Conservation (phyloP, 768 basidiomycete species). For the Mycena belliarum region DNA sequence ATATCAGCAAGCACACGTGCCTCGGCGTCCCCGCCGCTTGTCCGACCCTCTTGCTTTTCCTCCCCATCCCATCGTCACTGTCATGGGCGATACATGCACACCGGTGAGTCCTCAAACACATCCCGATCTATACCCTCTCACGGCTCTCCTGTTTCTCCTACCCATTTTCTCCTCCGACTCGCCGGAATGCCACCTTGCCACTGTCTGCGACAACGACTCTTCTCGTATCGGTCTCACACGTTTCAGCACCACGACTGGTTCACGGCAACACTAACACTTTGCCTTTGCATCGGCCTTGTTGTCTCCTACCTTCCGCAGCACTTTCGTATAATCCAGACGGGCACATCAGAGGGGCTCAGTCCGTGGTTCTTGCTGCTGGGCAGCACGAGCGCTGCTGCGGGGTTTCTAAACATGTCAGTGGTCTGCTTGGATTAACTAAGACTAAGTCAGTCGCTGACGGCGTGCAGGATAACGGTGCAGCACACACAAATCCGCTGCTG, state of each 20-base stretch:
- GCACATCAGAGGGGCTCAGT: constrained; percentile 87
- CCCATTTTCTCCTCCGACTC: background rate
- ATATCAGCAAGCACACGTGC: too few relatives aligned
- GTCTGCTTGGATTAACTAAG: too few relatives aligned
- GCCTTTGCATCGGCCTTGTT: constrained; percentile 71
- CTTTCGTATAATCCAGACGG: constrained; percentile 72
- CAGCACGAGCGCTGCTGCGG: constrained; percentile 78
- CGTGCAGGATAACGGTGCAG: too few relatives aligned
- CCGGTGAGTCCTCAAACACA: background rate
- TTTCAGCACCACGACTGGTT: constrained; percentile 72
- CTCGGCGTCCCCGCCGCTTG: too few relatives aligned
- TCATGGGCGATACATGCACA: constrained; percentile 15
- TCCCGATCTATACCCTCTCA: background rate
- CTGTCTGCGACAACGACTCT: background rate
- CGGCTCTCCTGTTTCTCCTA: background rate
- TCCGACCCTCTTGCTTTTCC: too few relatives aligned
- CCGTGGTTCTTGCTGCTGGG: constrained; percentile 92
- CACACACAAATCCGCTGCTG: constrained; percentile 86
- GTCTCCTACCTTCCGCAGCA: constrained; percentile 90
- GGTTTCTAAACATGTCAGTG: constrained; percentile 67
- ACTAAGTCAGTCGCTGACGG: too few relatives aligned
- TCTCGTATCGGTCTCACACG: background rate
- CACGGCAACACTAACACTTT: constrained; percentile 60
- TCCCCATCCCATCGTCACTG: background rate
- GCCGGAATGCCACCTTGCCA: background rate